These are phyloP conservation scores for Arabidopsis suecica DNA, from an alignment of 345 rosid species.

Conservation along the genomic window DNA sequence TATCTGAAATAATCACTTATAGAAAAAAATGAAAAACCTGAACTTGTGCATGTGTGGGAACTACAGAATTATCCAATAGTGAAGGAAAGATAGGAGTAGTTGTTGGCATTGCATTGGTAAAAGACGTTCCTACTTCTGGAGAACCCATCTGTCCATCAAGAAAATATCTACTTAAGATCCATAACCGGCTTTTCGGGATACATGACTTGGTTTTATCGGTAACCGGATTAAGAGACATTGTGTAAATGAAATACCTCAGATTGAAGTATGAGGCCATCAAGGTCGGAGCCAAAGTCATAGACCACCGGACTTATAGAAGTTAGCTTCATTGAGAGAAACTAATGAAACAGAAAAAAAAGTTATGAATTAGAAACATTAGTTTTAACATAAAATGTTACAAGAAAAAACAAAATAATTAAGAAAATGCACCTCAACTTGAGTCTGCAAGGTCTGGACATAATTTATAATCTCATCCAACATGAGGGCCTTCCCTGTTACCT, in stretches of 20 bases:
- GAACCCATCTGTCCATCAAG: slow-evolving; percentile 34
- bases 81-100: slow-evolving; percentile 42
- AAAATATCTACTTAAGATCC: neutral
- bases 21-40: slow-evolving; percentile 18
- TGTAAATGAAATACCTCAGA: slow-evolving; percentile 53
- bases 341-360: slow-evolving; percentile 1
- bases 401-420: neutral
- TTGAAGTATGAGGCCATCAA: slow-evolving; percentile 52
- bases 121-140: slow-evolving; percentile 53
- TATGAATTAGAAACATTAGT: neutral
- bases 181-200: neutral
- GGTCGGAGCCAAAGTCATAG: slow-evolving; percentile 65
- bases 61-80: slow-evolving; percentile 42
- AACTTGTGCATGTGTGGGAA: slow-evolving; percentile 44
- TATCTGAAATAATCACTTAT: neutral
- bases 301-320: slow-evolving; percentile 66
- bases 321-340: slow-evolving; percentile 84
- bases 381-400: neutral
- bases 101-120: slow-evolving; percentile 47
- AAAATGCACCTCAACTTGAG: slow-evolving; percentile 70
- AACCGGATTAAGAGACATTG: slow-evolving; percentile 6
- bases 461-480: slow-evolving; percentile 89
- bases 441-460: slow-evolving; percentile 71
- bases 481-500: slow-evolving; percentile 84
- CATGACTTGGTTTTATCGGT: slow-evolving; percentile 3